A percentile compares a stretch with the other conserved stretches of the same genome.
These are phyloP conservation scores for Beta corolliflora DNA, from an alignment of 179 eudicot genomes.

Conservation along the genomic window DNA sequence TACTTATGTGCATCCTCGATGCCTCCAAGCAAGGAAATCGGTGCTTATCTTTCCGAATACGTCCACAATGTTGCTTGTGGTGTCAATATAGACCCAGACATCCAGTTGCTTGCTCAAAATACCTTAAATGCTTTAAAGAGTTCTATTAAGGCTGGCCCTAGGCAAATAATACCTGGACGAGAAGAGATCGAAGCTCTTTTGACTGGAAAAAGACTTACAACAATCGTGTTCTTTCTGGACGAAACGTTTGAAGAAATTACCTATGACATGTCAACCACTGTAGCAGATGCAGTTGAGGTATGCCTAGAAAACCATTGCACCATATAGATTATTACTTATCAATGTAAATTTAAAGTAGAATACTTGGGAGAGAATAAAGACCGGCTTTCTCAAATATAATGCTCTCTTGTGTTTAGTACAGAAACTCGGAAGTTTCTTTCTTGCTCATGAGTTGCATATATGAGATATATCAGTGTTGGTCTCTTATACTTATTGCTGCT, in stretches of 20 bases:
- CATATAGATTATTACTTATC: not conserved
- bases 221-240: constrained; percentile 95
- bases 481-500: not conserved
- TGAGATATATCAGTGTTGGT: not conserved
- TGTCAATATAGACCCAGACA: constrained; percentile 62
- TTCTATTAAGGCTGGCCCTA: constrained; percentile 93
- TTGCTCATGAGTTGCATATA: not conserved
- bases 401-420: not conserved
- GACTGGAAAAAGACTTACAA: constrained; percentile 85
- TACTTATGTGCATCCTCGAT: constrained; percentile 95
- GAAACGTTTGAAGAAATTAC: constrained; percentile 98
- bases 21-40: constrained; percentile 99
- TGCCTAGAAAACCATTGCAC: not conserved
- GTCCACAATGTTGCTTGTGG: constrained; percentile 83
- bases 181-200: constrained; percentile 97
- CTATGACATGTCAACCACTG: constrained; percentile 95
- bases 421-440: not conserved
- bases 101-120: constrained; percentile 76
- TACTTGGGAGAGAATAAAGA: not conserved
- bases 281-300: constrained; percentile 99
- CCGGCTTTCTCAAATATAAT: not conserved
- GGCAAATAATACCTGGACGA: constrained; percentile 84
- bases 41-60: constrained; percentile 90
- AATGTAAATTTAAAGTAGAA: not conserved
- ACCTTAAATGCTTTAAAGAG: constrained; percentile 84